A percentile compares a stretch with the other conserved stretches of the same genome.
Conservation (phyloP, 2,329 filamentous ascomycete genomes). For the Alternaria tenuissima region DNA sequence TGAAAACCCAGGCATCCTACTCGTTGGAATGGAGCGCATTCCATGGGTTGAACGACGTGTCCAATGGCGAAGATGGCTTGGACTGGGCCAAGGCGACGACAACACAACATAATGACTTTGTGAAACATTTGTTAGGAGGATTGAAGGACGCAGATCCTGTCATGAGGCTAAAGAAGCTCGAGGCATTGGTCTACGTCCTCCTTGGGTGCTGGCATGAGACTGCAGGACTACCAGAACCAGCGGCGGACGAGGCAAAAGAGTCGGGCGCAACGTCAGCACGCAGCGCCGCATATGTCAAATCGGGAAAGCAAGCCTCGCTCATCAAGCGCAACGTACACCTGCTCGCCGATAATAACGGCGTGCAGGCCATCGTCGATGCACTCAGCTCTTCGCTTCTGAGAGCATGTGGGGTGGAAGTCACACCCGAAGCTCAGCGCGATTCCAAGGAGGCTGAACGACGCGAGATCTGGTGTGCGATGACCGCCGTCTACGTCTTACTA, state of each 20-base stretch:
- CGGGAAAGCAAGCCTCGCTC: constrained; percentile 54
- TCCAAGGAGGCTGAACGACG: constrained; percentile 50
- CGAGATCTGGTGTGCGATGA: constrained; percentile 60
- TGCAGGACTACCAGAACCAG: constrained; percentile 49
- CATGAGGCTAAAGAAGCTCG: constrained; percentile 48
- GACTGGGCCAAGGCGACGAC: constrained; percentile 73
- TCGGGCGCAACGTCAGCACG: constrained; percentile 11
- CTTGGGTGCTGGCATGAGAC: constrained; percentile 61
- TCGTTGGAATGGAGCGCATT: constrained; percentile 71
- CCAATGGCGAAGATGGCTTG: constrained; percentile 54
- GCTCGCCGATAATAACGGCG: constrained; percentile 51
- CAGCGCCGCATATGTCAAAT: constrained; percentile 36
- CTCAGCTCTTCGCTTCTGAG: constrained; percentile 47
- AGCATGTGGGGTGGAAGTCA: constrained; percentile 39
- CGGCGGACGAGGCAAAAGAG: constrained; percentile 15
- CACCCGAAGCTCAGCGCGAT: constrained; percentile 38
- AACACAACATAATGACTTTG: constrained; percentile 65
- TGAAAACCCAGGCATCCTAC: constrained; percentile 78
- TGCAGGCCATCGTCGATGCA: constrained; percentile 52
- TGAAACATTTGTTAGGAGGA: constrained; percentile 54
- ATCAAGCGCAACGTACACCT: constrained; percentile 56
- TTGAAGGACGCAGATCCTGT: constrained; percentile 43
- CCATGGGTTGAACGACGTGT: constrained; percentile 50
- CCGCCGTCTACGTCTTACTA: constrained; percentile 59
- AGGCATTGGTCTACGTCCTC: constrained; percentile 57